A percentile compares a stretch with the other conserved stretches of the same genome.
phyloP scores from a whole-genome alignment of 2,329 filamentous ascomycete species.

The Talaromyces piceae region DNA sequence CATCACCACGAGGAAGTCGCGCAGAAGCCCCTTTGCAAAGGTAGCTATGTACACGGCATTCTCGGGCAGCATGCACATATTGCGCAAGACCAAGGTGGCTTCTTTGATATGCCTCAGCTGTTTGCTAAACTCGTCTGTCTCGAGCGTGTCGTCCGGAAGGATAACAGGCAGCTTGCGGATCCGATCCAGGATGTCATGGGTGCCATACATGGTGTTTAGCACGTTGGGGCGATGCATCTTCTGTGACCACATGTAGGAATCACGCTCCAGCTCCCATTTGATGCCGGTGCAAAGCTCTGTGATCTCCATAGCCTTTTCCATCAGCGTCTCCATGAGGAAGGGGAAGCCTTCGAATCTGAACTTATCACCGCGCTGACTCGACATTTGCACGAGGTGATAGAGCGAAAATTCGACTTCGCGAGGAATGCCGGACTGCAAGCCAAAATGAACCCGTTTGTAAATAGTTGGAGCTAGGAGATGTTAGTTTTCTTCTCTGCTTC shows the following conservation, averaged over 20 bases:
- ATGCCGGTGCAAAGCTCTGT: constrained; percentile 74
- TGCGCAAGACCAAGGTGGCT: constrained; percentile 78
- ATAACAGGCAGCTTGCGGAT: constrained; percentile 57
- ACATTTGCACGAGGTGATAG: constrained; percentile 91
- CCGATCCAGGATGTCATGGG: constrained; percentile 62
- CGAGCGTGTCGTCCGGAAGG: constrained; percentile 57
- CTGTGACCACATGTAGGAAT: constrained; percentile 42
- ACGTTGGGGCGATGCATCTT: constrained; percentile 43
- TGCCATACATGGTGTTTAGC: constrained; percentile 60
- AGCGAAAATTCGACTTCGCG: constrained; percentile 87
- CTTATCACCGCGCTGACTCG: constrained; percentile 87
- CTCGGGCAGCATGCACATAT: constrained; percentile 90
- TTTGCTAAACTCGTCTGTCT: constrained; percentile 63
- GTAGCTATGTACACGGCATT: constrained; percentile 77
- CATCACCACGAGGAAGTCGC: constrained; percentile 75
- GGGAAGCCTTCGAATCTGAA: constrained; percentile 92
- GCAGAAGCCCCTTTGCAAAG: constrained; percentile 56
- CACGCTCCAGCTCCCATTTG: constrained; percentile 72
- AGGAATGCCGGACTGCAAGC: constrained; percentile 69
- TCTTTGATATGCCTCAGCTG: constrained; percentile 72
- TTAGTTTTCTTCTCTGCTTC: neutral
- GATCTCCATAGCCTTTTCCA: constrained; percentile 75
- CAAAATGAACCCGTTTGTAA: constrained; percentile 78
- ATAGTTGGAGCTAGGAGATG: constrained; percentile 51
- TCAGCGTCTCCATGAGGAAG: constrained; percentile 76